A percentile compares a stretch with the other conserved stretches of the same genome.
Conservation (phyloP, 257 asterid genomes). For the Forsythia viridissima region DNA sequence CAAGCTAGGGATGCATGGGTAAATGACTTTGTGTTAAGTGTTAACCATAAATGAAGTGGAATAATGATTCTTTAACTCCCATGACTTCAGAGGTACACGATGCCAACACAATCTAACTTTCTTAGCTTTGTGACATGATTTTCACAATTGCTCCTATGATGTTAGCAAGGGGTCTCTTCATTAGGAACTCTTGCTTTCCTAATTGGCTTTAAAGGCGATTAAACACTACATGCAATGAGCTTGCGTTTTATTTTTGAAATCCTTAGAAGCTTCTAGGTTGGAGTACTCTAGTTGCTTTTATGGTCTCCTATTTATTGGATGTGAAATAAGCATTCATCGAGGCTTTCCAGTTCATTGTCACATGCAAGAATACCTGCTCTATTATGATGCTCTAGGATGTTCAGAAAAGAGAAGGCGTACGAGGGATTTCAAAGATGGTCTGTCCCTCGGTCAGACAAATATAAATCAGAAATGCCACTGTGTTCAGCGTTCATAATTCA, state of each 20-base stretch:
- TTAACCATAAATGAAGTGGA: neutral
- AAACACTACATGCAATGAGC: neutral
- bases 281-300: conserved; percentile 7
- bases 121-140: conserved; percentile 5
- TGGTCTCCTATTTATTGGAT: conserved; percentile 1
- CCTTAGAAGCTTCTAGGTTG: neutral
- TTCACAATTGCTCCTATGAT: conserved; percentile 8
- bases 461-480: conserved; percentile 9
- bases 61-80: neutral
- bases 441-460: conserved; percentile 2
- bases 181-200: conserved; percentile 1
- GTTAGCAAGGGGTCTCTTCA: conserved; percentile 5
- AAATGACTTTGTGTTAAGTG: neutral
- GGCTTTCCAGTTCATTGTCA: conserved; percentile 9
- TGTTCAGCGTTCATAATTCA: conserved; percentile 10
- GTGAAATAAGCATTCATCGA: neutral
- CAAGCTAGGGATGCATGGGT: neutral
- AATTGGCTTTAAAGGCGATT: neutral
- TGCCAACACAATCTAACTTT: neutral
- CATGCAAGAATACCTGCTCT: conserved; percentile 9
- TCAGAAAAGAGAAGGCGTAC: neutral
- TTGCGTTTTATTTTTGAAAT: neutral
- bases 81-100: conserved; percentile 2
- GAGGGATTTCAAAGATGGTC: conserved; percentile 12
- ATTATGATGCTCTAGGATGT: conserved; percentile 4